These are phyloP conservation scores for Vicia villosa DNA, from an alignment of 306 rosid species.

Conservation along the genomic window DNA sequence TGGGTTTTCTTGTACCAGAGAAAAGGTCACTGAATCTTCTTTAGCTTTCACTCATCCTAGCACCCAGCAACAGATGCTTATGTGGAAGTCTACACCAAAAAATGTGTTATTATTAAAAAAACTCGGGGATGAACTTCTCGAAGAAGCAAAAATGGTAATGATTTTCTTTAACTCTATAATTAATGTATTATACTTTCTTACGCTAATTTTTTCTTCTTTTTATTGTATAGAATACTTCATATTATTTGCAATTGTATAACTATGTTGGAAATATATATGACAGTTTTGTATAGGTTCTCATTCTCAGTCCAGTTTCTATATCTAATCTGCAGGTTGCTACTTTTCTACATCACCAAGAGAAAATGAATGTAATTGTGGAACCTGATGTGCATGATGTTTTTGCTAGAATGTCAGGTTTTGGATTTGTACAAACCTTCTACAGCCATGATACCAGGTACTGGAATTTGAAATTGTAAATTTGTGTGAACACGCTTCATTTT, in stretches of 20 bases:
- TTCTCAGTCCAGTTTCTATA: slow-evolving; percentile 34
- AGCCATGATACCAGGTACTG: slow-evolving; percentile 89
- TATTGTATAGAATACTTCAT: no score
- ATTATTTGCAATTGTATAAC: no score
- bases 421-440: slow-evolving; percentile 97
- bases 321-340: slow-evolving; percentile 67
- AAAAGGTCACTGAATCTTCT: slow-evolving; percentile 96
- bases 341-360: slow-evolving; percentile 76
- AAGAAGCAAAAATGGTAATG: slow-evolving; percentile 93
- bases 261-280: no score
- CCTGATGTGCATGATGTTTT: slow-evolving; percentile 93
- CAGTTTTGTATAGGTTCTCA: no score
- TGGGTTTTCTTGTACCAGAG: slow-evolving; percentile 95
- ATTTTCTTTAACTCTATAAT: slow-evolving; percentile 10
- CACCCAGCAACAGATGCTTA: slow-evolving; percentile 99
- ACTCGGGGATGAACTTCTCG: slow-evolving; percentile 89
- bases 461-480: slow-evolving; percentile 34
- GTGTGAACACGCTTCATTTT: slow-evolving; percentile 13
- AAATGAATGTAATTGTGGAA: slow-evolving; percentile 92
- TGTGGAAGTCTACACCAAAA: slow-evolving; percentile 97
- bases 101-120: slow-evolving; percentile 89
- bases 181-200: no score
- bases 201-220: no score
- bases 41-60: slow-evolving; percentile 95
- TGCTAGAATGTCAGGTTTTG: slow-evolving; percentile 97